Conservation (phyloP, 2,329 filamentous ascomycete genomes). For the Xylaria sp. region DNA sequence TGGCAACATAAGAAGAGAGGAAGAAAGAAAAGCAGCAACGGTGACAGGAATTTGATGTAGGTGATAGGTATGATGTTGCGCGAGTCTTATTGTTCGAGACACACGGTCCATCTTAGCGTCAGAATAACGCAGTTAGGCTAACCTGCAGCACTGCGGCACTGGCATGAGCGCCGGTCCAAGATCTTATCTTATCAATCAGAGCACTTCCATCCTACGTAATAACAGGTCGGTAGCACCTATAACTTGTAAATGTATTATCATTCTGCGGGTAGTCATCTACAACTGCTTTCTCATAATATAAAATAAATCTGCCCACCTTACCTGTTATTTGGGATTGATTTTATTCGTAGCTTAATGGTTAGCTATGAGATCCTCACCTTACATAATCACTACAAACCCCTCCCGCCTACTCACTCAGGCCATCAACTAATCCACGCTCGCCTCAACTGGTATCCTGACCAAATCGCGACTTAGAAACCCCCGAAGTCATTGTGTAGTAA, state of each 20-base stretch:
- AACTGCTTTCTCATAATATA: too few species aligned
- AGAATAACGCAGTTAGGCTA: neutral
- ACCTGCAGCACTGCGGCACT: too few species aligned
- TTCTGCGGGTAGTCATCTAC: neutral
- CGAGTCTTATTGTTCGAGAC: neutral
- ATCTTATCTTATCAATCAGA: slow-evolving; percentile 25
- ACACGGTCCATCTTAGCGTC: too few species aligned
- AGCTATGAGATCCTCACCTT: neutral
- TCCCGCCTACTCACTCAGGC: neutral
- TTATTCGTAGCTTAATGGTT: neutral
- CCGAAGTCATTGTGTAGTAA: neutral
- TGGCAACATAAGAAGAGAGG: neutral
- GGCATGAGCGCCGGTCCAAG: neutral
- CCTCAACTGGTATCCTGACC: neutral
- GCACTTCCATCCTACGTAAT: neutral
- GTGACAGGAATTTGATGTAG: too few species aligned
- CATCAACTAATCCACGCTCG: neutral
- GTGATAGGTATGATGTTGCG: slow-evolving; percentile 3
- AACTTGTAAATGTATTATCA: neutral
- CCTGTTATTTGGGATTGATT: neutral
- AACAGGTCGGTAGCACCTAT: neutral
- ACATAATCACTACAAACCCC: slow-evolving; percentile 1
- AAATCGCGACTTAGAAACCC: neutral
- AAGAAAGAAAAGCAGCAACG: neutral
- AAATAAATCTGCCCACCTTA: too few species aligned